These are phyloP conservation scores for Kodamaea fungicola DNA, from an alignment of 1,139 yeast genomes.

Conservation along the genomic window DNA sequence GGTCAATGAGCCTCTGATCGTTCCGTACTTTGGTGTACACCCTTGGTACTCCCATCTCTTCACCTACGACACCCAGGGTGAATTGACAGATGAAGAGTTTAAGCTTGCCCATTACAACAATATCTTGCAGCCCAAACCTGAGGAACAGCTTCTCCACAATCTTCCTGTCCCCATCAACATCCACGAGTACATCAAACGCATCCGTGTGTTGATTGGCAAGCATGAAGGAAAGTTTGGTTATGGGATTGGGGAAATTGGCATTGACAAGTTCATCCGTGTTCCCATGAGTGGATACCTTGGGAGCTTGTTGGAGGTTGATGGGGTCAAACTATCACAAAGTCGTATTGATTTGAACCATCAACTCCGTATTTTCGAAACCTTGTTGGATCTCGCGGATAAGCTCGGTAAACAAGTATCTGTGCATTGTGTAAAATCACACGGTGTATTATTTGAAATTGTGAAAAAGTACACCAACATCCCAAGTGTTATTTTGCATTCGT, in stretches of 20 bases:
- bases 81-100: conserved; percentile 16
- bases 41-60: conserved; percentile 86
- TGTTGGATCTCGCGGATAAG: conserved; percentile 52
- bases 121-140: conserved; percentile 46
- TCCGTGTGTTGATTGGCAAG: conserved; percentile 20
- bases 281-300: conserved; percentile 62
- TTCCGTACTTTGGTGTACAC: conserved; percentile 78
- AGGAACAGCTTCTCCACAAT: conserved; percentile 36
- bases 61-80: conserved; percentile 19
- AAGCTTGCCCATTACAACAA: conserved; percentile 52
- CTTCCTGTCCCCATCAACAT: conserved; percentile 65
- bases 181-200: conserved; percentile 29
- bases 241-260: conserved; percentile 85
- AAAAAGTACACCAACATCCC: conserved; percentile 19
- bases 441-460: conserved; percentile 49
- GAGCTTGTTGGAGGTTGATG: conserved; percentile 14
- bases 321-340: conserved; percentile 6
- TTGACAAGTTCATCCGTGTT: conserved; percentile 72
- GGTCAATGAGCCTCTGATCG: conserved; percentile 24
- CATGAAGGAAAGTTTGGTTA: conserved; percentile 17
- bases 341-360: conserved; percentile 49
- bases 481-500: conserved; percentile 71
- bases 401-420: conserved; percentile 57
- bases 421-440: conserved; percentile 83
- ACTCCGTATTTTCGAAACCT: conserved; percentile 42